Conservation (phyloP, 768 basidiomycete genomes). For the Botryobasidium botryosum region DNA sequence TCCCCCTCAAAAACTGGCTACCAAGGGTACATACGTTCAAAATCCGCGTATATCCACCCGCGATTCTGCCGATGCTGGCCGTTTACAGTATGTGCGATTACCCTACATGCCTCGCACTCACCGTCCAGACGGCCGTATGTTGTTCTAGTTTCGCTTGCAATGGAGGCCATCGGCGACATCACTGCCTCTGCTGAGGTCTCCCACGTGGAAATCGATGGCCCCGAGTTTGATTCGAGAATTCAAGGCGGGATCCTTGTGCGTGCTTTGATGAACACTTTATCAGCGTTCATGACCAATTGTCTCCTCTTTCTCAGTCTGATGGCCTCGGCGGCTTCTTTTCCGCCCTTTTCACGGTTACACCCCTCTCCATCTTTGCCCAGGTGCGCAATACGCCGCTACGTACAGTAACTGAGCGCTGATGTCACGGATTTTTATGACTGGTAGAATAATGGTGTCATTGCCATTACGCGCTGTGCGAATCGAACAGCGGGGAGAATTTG, state of each 20-base stretch:
- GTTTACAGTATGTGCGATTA: slow-evolving; percentile 34
- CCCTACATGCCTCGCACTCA: not conserved
- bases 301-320: slow-evolving; percentile 32
- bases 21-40: slow-evolving; percentile 59
- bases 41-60: slow-evolving; percentile 55
- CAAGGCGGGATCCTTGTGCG: slow-evolving; percentile 63
- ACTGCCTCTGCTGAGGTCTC: slow-evolving; percentile 74
- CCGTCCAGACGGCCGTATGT: too few species aligned
- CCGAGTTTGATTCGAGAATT: slow-evolving; percentile 63
- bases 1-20: not conserved
- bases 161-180: slow-evolving; percentile 79
- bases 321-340: slow-evolving; percentile 70
- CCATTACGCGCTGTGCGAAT: slow-evolving; percentile 72
- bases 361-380: slow-evolving; percentile 66
- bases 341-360: slow-evolving; percentile 65
- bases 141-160: slow-evolving; percentile 41
- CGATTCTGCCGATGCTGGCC: slow-evolving; percentile 42
- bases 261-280: not conserved
- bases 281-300: not conserved
- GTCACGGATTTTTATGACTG: not conserved
- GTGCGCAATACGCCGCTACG: not conserved
- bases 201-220: slow-evolving; percentile 50
- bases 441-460: slow-evolving; percentile 32
- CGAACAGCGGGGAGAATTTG: slow-evolving; percentile 65
- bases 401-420: not conserved